phyloP scores from a whole-genome alignment of 2,329 filamentous ascomycete species.

The Aspergillus brunneoviolaceus region DNA sequence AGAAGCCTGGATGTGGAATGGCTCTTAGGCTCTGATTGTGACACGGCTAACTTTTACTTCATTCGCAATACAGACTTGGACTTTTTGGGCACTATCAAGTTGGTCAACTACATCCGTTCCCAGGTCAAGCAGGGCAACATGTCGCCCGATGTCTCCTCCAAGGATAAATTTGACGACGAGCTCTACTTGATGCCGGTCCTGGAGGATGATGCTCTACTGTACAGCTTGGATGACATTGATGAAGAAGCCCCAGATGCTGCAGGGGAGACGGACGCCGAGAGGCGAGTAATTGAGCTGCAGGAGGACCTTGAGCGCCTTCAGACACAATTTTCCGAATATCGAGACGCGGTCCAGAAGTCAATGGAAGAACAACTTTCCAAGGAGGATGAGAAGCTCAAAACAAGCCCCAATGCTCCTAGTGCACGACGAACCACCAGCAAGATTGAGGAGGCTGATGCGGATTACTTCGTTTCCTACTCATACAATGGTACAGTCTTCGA shows the following conservation, averaged over 20 bases:
- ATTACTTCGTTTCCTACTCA: slow-evolving; percentile 66
- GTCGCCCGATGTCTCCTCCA: slow-evolving; percentile 58
- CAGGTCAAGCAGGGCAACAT: slow-evolving; percentile 48
- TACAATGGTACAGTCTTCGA: slow-evolving; percentile 60
- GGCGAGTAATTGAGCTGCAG: slow-evolving; percentile 59
- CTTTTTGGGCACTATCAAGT: slow-evolving; percentile 70
- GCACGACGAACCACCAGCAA: slow-evolving; percentile 32
- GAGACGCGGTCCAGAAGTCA: slow-evolving; percentile 64
- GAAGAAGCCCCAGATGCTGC: slow-evolving; percentile 31
- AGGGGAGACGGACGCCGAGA: slow-evolving; percentile 40
- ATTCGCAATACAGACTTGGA: slow-evolving; percentile 57
- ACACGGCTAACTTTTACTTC: slow-evolving; percentile 17
- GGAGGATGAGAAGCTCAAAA: slow-evolving; percentile 47
- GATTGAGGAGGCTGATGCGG: slow-evolving; percentile 55
- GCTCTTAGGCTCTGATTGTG: neutral
- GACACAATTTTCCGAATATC: slow-evolving; percentile 65
- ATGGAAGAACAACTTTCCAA: slow-evolving; percentile 65
- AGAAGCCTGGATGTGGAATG: too few species aligned
- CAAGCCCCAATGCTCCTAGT: slow-evolving; percentile 20
- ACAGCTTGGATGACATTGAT: slow-evolving; percentile 77
- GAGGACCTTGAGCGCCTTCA: slow-evolving; percentile 60
- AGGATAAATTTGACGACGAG: slow-evolving; percentile 70
- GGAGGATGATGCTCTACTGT: slow-evolving; percentile 85
- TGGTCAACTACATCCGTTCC: slow-evolving; percentile 67
- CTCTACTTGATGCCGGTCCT: slow-evolving; percentile 79